phyloP scores from a whole-genome alignment of 305 asterid genomes.

The Withania somnifera region DNA sequence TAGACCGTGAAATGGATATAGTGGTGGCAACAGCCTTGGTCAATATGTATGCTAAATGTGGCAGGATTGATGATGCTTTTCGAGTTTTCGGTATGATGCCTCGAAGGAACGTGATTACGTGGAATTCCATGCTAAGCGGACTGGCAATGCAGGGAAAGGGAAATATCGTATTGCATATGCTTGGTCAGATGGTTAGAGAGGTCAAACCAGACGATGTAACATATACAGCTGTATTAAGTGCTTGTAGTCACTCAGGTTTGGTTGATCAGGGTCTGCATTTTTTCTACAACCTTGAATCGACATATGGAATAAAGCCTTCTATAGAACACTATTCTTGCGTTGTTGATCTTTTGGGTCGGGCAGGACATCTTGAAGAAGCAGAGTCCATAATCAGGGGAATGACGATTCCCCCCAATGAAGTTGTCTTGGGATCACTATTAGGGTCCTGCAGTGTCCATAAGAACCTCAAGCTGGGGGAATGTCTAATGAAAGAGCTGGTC shows the following conservation, averaged over 20 bases:
- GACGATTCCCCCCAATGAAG: constrained; percentile 75
- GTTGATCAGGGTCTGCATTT: constrained; percentile 47
- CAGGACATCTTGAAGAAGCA: constrained; percentile 66
- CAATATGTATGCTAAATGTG: constrained; percentile 86
- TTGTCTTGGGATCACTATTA: constrained; percentile 65
- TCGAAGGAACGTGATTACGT: constrained; percentile 35
- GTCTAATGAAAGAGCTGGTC: constrained; percentile 33
- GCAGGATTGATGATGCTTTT: constrained; percentile 37
- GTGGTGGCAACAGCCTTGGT: constrained; percentile 54
- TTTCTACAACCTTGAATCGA: constrained; percentile 36
- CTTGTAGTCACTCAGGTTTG: constrained; percentile 79
- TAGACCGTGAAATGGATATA: constrained; percentile 24
- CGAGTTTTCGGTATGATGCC: constrained; percentile 37
- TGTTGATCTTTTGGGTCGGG: constrained; percentile 69
- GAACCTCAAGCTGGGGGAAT: constrained; percentile 39
- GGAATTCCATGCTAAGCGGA: constrained; percentile 75
- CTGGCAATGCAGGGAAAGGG: constrained; percentile 83
- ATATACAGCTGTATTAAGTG: constrained; percentile 56
- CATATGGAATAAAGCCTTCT: constrained; percentile 39
- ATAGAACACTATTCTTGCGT: constrained; percentile 65
- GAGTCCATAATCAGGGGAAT: constrained; percentile 45
- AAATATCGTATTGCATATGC: constrained; percentile 30
- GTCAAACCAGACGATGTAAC: constrained; percentile 55
- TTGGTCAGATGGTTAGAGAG: constrained; percentile 45
- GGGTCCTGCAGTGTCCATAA: constrained; percentile 57